Percentiles rank a stretch among this genome's conserved stretches.
These are phyloP conservation scores for Exserohilum rostratum DNA, from an alignment of 2,329 filamentous ascomycete genomes.

Conservation along the genomic window DNA sequence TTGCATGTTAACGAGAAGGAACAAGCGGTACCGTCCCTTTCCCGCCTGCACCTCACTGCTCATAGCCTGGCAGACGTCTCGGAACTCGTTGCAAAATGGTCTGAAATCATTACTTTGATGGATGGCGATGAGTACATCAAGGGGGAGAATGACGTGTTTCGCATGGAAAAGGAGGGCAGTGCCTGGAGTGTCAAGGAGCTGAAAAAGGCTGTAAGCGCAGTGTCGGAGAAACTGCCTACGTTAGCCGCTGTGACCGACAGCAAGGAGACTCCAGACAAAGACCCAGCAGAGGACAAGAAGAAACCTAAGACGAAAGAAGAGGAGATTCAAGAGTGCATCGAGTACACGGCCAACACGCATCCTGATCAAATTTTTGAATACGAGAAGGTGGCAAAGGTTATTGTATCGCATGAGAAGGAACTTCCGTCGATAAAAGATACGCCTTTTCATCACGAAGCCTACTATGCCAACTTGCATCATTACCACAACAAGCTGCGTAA, in stretches of 20 bases:
- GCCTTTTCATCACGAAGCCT: slow-evolving; percentile 84
- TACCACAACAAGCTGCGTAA: slow-evolving; percentile 67
- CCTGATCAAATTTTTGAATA: slow-evolving; percentile 74
- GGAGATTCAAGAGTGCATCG: slow-evolving; percentile 35
- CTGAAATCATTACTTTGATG: slow-evolving; percentile 69
- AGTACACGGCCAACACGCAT: slow-evolving; percentile 37
- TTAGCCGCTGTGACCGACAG: slow-evolving; percentile 33
- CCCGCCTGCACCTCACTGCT: slow-evolving; percentile 81
- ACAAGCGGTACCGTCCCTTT: slow-evolving; percentile 76
- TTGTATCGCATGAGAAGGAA: slow-evolving; percentile 72
- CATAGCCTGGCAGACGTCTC: slow-evolving; percentile 67
- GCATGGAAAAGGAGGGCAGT: slow-evolving; percentile 70
- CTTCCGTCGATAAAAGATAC: slow-evolving; percentile 75
- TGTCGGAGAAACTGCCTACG: slow-evolving; percentile 35
- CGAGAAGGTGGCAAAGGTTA: slow-evolving; percentile 71
- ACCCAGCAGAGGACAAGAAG: slow-evolving; percentile 24
- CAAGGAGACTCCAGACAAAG: not conserved
- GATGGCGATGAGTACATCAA: slow-evolving; percentile 74
- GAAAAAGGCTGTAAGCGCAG: slow-evolving; percentile 44
- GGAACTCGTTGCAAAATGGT: slow-evolving; percentile 69
- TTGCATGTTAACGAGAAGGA: slow-evolving; percentile 76
- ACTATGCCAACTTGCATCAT: slow-evolving; percentile 71
- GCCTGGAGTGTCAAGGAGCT: slow-evolving; percentile 38
- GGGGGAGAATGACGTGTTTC: slow-evolving; percentile 83
- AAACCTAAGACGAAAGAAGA: slow-evolving; percentile 36